Evolutionary conservation across 768 basidiomycete species (phyloP).

Genomic region (Boletales sp.): DNA sequence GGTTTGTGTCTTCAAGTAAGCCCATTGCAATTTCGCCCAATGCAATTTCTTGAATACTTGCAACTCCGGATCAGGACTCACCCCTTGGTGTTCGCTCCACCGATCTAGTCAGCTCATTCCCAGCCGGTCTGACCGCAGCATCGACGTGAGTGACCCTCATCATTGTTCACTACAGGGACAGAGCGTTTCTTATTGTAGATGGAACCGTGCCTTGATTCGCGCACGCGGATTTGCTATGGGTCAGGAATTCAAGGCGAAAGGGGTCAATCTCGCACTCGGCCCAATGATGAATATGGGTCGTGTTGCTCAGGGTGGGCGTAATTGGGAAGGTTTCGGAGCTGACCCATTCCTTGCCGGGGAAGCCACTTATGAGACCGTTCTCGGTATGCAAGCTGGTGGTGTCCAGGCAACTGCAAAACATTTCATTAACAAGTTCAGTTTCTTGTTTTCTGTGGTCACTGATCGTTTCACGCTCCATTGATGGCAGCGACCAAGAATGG

Average conservation of each 20-base stretch:
- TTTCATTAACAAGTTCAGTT: constrained; percentile 62
- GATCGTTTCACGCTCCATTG: not conserved
- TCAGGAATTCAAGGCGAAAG: constrained; percentile 77
- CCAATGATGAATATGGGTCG: constrained; percentile 90
- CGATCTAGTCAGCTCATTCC: constrained; percentile 75
- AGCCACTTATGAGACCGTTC: constrained; percentile 69
- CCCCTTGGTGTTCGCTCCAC: constrained; percentile 76
- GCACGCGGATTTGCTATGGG: constrained; percentile 77
- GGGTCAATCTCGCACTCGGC: constrained; percentile 74
- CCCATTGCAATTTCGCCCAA: not conserved
- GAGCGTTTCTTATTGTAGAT: constrained; percentile 36
- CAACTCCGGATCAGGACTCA: constrained; percentile 44
- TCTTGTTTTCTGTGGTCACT: not conserved
- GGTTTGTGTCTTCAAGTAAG: constrained; percentile 69
- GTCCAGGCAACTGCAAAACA: constrained; percentile 90
- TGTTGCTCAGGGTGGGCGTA: constrained; percentile 73
- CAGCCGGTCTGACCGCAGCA: constrained; percentile 80
- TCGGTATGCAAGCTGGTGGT: constrained; percentile 75
- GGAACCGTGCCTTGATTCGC: constrained; percentile 76
- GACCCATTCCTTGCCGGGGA: constrained; percentile 86
- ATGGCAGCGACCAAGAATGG: constrained; percentile 34
- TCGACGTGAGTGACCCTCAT: constrained; percentile 53
- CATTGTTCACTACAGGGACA: not conserved
- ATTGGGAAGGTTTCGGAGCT: constrained; percentile 95
- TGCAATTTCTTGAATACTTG: not conserved